Evolutionary conservation across 495 filamentous ascomycete species (phyloP), one percentile per base, ranked within the genome.

Genomic region (Pyronema omphalodes): DNA sequence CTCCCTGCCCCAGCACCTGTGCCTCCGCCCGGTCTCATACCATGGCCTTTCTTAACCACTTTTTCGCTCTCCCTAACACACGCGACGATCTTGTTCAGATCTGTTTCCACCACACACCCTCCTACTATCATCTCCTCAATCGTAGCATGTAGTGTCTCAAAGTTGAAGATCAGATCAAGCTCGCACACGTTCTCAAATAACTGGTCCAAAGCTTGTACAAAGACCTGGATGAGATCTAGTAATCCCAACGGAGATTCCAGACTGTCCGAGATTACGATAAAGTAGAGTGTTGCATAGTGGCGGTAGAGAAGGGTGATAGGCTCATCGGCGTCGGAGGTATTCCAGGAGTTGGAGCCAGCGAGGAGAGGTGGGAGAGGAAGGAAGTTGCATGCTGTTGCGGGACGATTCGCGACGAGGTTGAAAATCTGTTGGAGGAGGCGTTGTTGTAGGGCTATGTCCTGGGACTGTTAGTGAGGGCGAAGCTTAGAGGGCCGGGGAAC

Each of bases 111-210:
- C 33, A 96, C 93, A 40, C 95, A 87, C 1, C 91, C 91, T 9
- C 93, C 91, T 4, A 95, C 83, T 52, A 98, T 81, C 85, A 98
- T 93, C 76, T 98, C 91, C 59, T 78, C 77, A 18, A 98, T 72
- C 19, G 83, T 78, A 5, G 91, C 84, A 71, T 98, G 91, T 66
- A 96, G 76, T 33, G 86, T 88, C 75, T 98, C 91, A 66, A 94
- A 98, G 60, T 94, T 94, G 71, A 96, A 98, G 68, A 96, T 98
- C 52, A 98, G 74, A 66, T 98, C 91, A 47, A 98, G 71, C 69
- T 98, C 91, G 73, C 91, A 98, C 19, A 98, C 91, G 61, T 96
- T 94, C 71, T 95, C 89, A 66, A 96, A 96, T 52, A 98, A 74
- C 53, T 86, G 77, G 67, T 98, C 91, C 17, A 98, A 76, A 15